Evolutionary conservation across 2,329 filamentous ascomycete genomes (phyloP).

Genomic region (Hymenoscyphus linearis): DNA sequence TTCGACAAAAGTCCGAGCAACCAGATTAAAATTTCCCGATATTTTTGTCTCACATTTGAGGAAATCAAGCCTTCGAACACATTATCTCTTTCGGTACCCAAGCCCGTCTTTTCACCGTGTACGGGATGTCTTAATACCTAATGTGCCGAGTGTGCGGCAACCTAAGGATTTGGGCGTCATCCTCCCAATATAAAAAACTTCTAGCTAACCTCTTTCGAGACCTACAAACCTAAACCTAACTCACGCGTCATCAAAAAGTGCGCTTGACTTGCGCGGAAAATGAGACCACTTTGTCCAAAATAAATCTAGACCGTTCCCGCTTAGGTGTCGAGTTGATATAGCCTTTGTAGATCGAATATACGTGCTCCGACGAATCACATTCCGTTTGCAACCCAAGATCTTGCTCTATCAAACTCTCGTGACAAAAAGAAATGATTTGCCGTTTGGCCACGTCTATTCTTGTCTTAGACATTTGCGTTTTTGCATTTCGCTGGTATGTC

Average conservation of each 20-base stretch:
- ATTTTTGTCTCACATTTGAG: not conserved
- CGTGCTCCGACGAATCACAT: not conserved
- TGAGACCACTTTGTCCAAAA: not conserved
- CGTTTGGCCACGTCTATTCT: not conserved
- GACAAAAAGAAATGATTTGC: not conserved
- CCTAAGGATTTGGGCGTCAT: not conserved
- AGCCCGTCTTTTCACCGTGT: not conserved
- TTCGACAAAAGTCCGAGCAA: not conserved
- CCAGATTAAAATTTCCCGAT: not conserved
- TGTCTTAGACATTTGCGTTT: not conserved
- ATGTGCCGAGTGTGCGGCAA: not conserved
- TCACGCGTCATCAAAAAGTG: not conserved
- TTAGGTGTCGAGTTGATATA: slow-evolving; percentile 1
- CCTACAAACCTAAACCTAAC: not conserved
- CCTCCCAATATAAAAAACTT: not conserved
- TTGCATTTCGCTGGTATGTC: not conserved
- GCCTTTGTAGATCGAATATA: slow-evolving; percentile 1
- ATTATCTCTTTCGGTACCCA: not conserved
- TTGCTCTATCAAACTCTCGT: not conserved
- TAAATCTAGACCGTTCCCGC: not conserved
- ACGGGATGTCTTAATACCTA: not conserved
- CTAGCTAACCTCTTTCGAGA: not conserved
- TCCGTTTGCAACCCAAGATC: not conserved
- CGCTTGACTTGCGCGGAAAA: not conserved
- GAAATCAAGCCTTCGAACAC: not conserved